phyloP scores from a whole-genome alignment of 2,329 filamentous ascomycete species.

The Nothophoma quercina region DNA sequence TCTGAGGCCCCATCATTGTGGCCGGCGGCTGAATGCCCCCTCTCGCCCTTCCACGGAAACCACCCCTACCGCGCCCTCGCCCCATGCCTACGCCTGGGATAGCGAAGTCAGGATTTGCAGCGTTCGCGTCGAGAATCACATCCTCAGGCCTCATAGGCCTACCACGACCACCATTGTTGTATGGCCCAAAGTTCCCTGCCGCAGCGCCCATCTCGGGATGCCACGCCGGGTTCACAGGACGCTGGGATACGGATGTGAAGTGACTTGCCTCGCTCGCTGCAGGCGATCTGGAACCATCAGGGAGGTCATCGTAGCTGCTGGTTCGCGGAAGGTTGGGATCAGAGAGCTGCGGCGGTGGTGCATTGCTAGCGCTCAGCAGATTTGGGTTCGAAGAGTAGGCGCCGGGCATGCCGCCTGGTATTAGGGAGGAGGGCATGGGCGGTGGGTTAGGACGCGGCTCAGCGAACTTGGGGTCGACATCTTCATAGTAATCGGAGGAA shows the following conservation, averaged over 20 bases:
- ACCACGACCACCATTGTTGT: conserved; percentile 46
- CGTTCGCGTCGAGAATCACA: conserved; percentile 68
- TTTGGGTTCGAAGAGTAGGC: conserved; percentile 45
- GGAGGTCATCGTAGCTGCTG: conserved; percentile 69
- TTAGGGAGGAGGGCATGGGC: conserved; percentile 43
- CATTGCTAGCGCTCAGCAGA: conserved; percentile 31
- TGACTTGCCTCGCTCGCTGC: conserved; percentile 78
- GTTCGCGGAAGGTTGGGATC: conserved; percentile 50
- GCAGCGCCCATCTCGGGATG: conserved; percentile 58
- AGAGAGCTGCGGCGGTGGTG: conserved; percentile 25
- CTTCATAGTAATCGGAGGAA: conserved; percentile 80
- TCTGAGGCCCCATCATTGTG: conserved; percentile 35
- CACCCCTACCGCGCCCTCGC: conserved; percentile 43
- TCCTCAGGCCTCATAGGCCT: conserved; percentile 66
- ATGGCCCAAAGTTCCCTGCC: conserved; percentile 49
- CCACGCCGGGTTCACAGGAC: conserved; percentile 89
- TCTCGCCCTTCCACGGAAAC: conserved; percentile 42
- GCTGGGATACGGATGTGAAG: conserved; percentile 90
- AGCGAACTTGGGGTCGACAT: conserved; percentile 88
- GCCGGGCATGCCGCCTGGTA: conserved; percentile 38
- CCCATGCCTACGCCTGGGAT: conserved; percentile 61
- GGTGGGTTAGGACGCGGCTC: conserved; percentile 50
- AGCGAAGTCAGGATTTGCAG: conserved; percentile 84
- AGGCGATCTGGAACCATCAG: conserved; percentile 72
- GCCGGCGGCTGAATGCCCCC: conserved; percentile 39